A percentile compares a stretch with the other conserved stretches of the same genome.
phyloP scores from a whole-genome alignment of 208 protist species.

The Wallacemonas sp. region DNA sequence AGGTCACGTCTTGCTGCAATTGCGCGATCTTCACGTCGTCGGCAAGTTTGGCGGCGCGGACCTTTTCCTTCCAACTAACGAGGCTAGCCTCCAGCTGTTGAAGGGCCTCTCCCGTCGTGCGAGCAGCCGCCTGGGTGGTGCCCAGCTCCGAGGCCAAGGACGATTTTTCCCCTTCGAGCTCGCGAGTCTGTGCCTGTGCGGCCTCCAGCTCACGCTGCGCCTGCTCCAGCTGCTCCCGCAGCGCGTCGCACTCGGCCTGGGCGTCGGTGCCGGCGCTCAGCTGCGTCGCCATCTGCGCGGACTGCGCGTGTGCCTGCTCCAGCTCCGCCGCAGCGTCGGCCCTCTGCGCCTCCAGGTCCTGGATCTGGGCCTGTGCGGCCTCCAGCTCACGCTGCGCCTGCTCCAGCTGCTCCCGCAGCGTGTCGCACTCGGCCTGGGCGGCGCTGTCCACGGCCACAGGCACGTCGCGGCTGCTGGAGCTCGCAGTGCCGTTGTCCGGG shows the following conservation, averaged over 20 bases:
- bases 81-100: slow-evolving; percentile 23
- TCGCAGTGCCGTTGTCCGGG: background rate
- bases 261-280: background rate
- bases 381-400: slow-evolving; percentile 15
- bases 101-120: slow-evolving; percentile 10
- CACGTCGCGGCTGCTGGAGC: background rate
- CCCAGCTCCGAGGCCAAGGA: slow-evolving; percentile 5
- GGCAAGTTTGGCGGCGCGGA: slow-evolving; percentile 43
- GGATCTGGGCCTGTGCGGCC: slow-evolving; percentile 10
- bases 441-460: background rate
- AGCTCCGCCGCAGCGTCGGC: slow-evolving; percentile 17
- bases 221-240: slow-evolving; percentile 20
- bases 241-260: slow-evolving; percentile 18
- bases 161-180: slow-evolving; percentile 4
- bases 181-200: slow-evolving; percentile 15
- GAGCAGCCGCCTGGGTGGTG: background rate
- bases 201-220: slow-evolving; percentile 15
- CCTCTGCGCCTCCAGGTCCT: slow-evolving; percentile 11
- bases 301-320: slow-evolving; percentile 4
- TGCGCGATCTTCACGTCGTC: slow-evolving; percentile 38
- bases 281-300: background rate
- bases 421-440: slow-evolving; percentile 17
- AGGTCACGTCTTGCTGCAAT: slow-evolving; percentile 14
- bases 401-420: slow-evolving; percentile 22
- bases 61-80: slow-evolving; percentile 67